A percentile compares a stretch with the other conserved stretches of the same genome.
phyloP scores from a whole-genome alignment of 2,329 filamentous ascomycete genomes.

The Clonostachys rosea region DNA sequence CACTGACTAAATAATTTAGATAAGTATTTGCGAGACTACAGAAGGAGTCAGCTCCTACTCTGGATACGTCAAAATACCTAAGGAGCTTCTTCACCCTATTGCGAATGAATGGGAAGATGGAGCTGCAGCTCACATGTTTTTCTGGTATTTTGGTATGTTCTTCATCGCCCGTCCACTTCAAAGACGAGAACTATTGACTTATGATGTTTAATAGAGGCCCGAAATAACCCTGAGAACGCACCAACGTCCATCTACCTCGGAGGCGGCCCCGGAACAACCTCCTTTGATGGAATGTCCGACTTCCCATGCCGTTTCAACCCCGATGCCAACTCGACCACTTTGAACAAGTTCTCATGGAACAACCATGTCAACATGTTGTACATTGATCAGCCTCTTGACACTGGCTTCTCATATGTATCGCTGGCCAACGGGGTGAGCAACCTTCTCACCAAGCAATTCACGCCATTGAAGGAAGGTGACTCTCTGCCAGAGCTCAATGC shows the following conservation, averaged over 20 bases:
- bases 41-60: slow-evolving; percentile 11
- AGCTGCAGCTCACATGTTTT: slow-evolving; percentile 24
- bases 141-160: slow-evolving; percentile 31
- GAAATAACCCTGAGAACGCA: slow-evolving; percentile 15
- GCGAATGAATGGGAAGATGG: slow-evolving; percentile 7
- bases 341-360: slow-evolving; percentile 33
- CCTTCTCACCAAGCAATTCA: slow-evolving; percentile 26
- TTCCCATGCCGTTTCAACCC: slow-evolving; percentile 43
- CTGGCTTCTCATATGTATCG: slow-evolving; percentile 9
- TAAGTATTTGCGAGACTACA: slow-evolving; percentile 14
- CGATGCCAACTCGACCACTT: slow-evolving; percentile 43
- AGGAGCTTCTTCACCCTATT: slow-evolving; percentile 16
- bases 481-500: slow-evolving; percentile 5
- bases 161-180: neutral
- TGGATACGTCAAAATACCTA: slow-evolving; percentile 13
- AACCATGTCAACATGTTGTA: slow-evolving; percentile 10
- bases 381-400: slow-evolving; percentile 11
- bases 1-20: slow-evolving; percentile 9
- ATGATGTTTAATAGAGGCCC: slow-evolving; percentile 15
- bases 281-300: slow-evolving; percentile 53
- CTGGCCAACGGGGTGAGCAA: slow-evolving; percentile 56
- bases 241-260: slow-evolving; percentile 52
- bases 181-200: neutral
- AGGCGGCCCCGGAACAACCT: slow-evolving; percentile 57
- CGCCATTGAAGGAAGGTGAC: neutral